Percentiles rank a stretch among this genome's conserved stretches.
Conservation (phyloP, 768 basidiomycete species). For the Boletus rubropictus region DNA sequence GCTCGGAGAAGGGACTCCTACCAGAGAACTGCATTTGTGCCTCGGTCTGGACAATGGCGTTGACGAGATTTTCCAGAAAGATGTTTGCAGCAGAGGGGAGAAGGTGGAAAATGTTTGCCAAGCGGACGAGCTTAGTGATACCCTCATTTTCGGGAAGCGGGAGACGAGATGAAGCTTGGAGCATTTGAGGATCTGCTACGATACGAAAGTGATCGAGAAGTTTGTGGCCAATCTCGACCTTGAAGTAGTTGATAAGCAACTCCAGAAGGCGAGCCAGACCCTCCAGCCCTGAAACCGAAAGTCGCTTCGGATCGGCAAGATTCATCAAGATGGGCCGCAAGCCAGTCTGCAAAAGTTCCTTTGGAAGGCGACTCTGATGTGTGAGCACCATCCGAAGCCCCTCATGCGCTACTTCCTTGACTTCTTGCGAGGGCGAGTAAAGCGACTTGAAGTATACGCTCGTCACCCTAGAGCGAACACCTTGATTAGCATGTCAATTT, state of each 20-base stretch:
- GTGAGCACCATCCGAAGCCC: slow-evolving; percentile 84
- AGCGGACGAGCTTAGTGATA: slow-evolving; percentile 87
- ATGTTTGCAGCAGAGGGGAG: slow-evolving; percentile 90
- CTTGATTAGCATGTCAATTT: background rate
- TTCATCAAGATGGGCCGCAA: slow-evolving; percentile 97
- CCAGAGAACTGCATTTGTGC: slow-evolving; percentile 86
- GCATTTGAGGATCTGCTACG: slow-evolving; percentile 84
- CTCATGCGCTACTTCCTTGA: slow-evolving; percentile 94
- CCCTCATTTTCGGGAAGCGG: slow-evolving; percentile 85
- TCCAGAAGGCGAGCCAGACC: slow-evolving; percentile 91
- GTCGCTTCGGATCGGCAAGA: slow-evolving; percentile 89
- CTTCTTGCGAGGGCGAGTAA: slow-evolving; percentile 84
- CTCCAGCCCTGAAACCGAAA: slow-evolving; percentile 88
- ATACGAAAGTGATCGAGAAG: slow-evolving; percentile 93
- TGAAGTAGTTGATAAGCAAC: slow-evolving; percentile 97
- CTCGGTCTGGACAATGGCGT: slow-evolving; percentile 87
- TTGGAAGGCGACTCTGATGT: slow-evolving; percentile 87
- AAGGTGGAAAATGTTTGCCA: slow-evolving; percentile 96
- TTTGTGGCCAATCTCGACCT: slow-evolving; percentile 97
- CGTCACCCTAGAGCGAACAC: slow-evolving; percentile 59
- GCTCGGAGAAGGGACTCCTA: slow-evolving; percentile 87
- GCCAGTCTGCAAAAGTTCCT: slow-evolving; percentile 91
- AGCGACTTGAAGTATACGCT: slow-evolving; percentile 97
- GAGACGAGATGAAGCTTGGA: slow-evolving; percentile 71
- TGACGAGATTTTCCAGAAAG: slow-evolving; percentile 84